Evolutionary conservation across 1,284 basidiomycete genomes (phyloP), one percentile per base, ranked within the genome.

Genomic region (Tetrapyrgos nigripes): DNA sequence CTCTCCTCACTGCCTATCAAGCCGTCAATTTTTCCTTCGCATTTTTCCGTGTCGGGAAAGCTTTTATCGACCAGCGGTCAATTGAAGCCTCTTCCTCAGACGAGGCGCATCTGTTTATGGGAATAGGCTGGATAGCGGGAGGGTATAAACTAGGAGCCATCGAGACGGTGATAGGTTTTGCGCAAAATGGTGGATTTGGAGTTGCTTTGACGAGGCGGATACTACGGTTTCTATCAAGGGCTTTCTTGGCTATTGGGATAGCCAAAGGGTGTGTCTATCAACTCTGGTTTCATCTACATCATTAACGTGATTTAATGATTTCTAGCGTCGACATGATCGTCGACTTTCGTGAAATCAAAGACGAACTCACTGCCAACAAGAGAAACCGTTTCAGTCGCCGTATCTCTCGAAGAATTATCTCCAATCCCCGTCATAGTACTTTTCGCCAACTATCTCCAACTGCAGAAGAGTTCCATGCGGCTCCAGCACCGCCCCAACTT

Each of bases 141-240:
- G 89, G 83, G 2, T 68, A 89, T 54, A 82, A 84, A 65, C 66
- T 91, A 14, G 88, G 88, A 5, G 81, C 82, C 2, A 69, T 87
- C 45, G 91, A 93, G 70, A 84, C 82, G 3, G 68, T 85, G 8
- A 65, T 87, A n/a, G 91, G 89, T 0, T 91, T 91, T 64, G 80
- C 80, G 1, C 70, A 73, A 8, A n/a, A n/a, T n/a, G 78, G 76
- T 28, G 76, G 76, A 3, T 91, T 90, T 65, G 79, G 78, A 0
- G 63, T 80, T 10, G 74, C 77, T 1, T 64, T 92, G 8, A 76
- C 80, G 10, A 77, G 91, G 45, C 80, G 89, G 21, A 74, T 87
- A 31, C 63, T 92, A 37, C 78, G 87, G 44, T 72, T 88, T 55
- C 51, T 86, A 13, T 77, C 79, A 2, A 78, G 88, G 37, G 79